These are phyloP conservation scores for Sphaerulina vaccinii DNA, from an alignment of 2,329 filamentous ascomycete species.

Conservation along the genomic window DNA sequence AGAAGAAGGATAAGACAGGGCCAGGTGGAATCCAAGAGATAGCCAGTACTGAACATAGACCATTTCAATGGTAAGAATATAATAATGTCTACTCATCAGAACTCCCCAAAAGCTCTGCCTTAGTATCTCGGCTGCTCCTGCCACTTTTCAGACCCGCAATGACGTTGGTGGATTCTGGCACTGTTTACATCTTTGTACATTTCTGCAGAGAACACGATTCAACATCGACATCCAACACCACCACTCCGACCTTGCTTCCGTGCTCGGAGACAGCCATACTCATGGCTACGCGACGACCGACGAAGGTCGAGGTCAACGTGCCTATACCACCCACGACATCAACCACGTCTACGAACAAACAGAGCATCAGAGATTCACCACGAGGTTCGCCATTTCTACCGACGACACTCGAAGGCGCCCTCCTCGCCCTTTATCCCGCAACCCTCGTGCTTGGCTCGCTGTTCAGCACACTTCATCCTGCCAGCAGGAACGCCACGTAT, in stretches of 20 bases:
- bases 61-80: constrained; percentile 7
- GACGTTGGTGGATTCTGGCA: no score
- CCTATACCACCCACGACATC: constrained; percentile 6
- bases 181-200: no score
- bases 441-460: constrained; percentile 79
- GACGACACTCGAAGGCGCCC: constrained; percentile 63
- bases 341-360: background rate
- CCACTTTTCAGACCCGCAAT: no score
- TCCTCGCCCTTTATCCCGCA: constrained; percentile 70
- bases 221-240: no score
- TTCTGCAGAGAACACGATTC: no score
- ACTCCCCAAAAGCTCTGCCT: no score
- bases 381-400: constrained; percentile 61
- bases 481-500: constrained; percentile 64
- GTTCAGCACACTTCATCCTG: constrained; percentile 77
- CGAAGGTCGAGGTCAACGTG: constrained; percentile 11
- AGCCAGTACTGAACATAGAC: constrained; percentile 1
- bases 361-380: constrained; percentile 16
- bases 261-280: background rate
- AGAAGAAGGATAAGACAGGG: background rate
- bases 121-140: no score
- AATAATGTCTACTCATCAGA: no score
- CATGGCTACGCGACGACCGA: constrained; percentile 11
- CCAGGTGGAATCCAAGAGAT: constrained; percentile 5
- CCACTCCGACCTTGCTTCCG: background rate